phyloP scores from a whole-genome alignment of 495 filamentous ascomycete species.

The Penicillium canariense region DNA sequence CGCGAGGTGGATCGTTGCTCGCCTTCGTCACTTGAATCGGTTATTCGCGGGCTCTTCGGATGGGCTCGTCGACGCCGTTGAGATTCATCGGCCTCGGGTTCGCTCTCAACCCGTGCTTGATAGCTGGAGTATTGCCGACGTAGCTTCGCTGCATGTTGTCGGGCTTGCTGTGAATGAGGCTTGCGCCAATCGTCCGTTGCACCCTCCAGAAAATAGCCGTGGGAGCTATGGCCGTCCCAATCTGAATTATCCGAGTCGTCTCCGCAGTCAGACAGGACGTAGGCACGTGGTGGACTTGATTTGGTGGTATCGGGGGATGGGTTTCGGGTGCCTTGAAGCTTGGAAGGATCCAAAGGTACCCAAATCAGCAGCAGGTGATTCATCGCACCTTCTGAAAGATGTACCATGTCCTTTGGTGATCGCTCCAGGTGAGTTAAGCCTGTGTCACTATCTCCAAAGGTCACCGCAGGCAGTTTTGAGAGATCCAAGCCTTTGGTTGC shows the following conservation, averaged over 20 bases:
- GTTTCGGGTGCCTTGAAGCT: neutral
- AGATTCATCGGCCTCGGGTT: conserved; percentile 30
- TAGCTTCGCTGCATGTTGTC: conserved; percentile 23
- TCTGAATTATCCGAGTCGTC: conserved; percentile 28
- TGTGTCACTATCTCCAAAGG: conserved; percentile 33
- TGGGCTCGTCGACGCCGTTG: neutral
- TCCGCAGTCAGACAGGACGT: conserved; percentile 25
- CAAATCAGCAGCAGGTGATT: conserved; percentile 37
- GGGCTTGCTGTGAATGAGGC: conserved; percentile 34
- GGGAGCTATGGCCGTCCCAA: conserved; percentile 23
- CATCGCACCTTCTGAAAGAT: conserved; percentile 36
- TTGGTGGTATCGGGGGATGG: conserved; percentile 2
- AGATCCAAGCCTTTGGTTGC: conserved; percentile 19
- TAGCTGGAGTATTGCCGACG: conserved; percentile 32
- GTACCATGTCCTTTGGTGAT: conserved; percentile 41
- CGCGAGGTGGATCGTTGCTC: conserved; percentile 19
- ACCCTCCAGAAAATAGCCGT: conserved; percentile 41
- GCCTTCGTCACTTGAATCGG: conserved; percentile 22
- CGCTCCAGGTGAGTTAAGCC: conserved; percentile 34
- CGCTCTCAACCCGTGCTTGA: conserved; percentile 41
- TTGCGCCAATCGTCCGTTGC: conserved; percentile 32
- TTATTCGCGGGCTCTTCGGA: conserved; percentile 1
- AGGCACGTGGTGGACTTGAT: conserved; percentile 11
- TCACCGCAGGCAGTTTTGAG: conserved; percentile 29
- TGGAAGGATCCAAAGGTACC: conserved; percentile 21